Conservation (phyloP, 176 grass and related monocot genomes). For the Carex kokanica region DNA sequence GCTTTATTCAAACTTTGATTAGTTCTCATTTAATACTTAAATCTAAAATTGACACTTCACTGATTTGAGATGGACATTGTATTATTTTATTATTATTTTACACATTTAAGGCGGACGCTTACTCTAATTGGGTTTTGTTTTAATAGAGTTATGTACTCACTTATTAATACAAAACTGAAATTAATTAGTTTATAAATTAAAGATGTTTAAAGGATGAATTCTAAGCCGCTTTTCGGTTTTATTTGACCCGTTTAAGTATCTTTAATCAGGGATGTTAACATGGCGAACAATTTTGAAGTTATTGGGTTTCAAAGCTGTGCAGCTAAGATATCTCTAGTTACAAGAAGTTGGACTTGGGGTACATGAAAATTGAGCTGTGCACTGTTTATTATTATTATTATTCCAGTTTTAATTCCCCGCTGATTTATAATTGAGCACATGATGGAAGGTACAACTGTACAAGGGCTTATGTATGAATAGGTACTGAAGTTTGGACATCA, state of each 20-base stretch:
- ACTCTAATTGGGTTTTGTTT: no score
- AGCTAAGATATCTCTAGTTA: background rate
- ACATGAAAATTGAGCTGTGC: conserved; percentile 13
- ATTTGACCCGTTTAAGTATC: background rate
- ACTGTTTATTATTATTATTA: background rate
- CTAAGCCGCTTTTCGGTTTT: background rate
- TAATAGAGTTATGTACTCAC: no score
- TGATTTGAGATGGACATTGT: background rate
- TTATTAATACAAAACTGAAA: no score
- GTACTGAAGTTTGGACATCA: background rate
- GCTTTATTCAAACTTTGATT: background rate
- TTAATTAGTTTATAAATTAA: no score
- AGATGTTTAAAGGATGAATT: no score
- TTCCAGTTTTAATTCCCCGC: background rate
- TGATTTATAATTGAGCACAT: background rate
- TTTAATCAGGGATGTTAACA: background rate
- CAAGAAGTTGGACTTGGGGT: background rate
- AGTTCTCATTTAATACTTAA: background rate
- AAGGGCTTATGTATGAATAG: background rate
- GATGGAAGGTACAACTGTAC: background rate
- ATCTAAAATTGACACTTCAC: background rate
- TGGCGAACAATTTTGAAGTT: background rate
- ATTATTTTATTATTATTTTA: no score
- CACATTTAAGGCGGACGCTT: no score
- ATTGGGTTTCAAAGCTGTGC: background rate